Conservation (phyloP, 495 filamentous ascomycete genomes). For the Articulospora tetracladia region DNA sequence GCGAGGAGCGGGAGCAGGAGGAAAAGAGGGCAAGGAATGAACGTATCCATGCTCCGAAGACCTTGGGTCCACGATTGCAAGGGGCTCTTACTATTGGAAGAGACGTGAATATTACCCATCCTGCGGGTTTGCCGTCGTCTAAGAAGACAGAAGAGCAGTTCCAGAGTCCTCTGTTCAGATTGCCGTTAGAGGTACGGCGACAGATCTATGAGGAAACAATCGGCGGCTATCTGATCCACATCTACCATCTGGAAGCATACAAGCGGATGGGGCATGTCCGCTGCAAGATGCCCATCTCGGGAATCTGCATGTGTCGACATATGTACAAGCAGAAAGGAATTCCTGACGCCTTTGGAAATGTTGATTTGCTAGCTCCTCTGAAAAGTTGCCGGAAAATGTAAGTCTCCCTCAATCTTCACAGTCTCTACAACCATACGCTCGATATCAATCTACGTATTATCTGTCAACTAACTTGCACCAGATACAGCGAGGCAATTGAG, state of each 20-base stretch:
- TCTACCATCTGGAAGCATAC: constrained; percentile 1
- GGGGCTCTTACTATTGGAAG: no score
- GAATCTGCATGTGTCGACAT: background rate
- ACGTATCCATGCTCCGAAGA: no score
- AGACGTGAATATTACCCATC: no score
- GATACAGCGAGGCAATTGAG: constrained; percentile 9
- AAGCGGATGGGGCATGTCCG: background rate
- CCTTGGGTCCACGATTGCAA: no score
- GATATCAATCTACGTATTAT: background rate
- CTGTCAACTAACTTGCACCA: background rate
- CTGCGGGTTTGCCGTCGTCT: no score
- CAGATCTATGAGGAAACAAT: constrained; percentile 10
- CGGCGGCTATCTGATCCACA: constrained; percentile 10
- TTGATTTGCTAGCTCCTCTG: constrained; percentile 2
- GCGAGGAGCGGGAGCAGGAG: no score
- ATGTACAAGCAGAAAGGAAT: background rate
- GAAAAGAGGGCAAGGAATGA: no score
- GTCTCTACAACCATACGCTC: background rate
- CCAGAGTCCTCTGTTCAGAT: background rate
- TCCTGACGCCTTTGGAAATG: constrained; percentile 1
- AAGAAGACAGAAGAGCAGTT: background rate
- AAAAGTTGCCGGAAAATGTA: constrained; percentile 5
- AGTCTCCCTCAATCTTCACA: background rate
- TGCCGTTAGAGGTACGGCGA: constrained; percentile 4
- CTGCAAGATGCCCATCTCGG: background rate